Conservation (phyloP, 2,329 filamentous ascomycete species). For the Onygenales sp. region DNA sequence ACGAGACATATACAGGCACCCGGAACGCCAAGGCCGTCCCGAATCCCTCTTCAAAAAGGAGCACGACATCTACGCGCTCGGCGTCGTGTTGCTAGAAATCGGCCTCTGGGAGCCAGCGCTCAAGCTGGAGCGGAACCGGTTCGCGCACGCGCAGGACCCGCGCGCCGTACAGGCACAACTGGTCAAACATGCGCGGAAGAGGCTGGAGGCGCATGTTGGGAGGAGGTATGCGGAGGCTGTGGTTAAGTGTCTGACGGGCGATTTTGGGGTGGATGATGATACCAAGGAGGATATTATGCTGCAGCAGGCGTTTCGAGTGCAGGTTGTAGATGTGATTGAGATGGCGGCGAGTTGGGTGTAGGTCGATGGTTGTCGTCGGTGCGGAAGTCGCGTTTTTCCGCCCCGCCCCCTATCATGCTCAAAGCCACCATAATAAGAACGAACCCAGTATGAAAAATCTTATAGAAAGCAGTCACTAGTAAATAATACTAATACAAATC, state of each 20-base stretch:
- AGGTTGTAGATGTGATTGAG: conserved; percentile 14
- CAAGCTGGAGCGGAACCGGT: neutral
- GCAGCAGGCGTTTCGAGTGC: conserved; percentile 14
- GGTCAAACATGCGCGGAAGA: conserved; percentile 9
- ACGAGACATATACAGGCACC: conserved; percentile 13
- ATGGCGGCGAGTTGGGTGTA: neutral
- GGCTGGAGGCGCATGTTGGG: conserved; percentile 8
- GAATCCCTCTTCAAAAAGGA: conserved; percentile 10
- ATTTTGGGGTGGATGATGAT: conserved; percentile 12
- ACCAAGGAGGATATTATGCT: conserved; percentile 13
- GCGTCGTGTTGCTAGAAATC: conserved; percentile 21
- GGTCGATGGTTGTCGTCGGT: neutral
- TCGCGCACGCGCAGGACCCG: neutral
- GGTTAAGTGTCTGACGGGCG: conserved; percentile 8
- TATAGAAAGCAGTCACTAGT: too few species aligned
- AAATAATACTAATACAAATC: too few species aligned
- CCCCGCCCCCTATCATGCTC: too few species aligned
- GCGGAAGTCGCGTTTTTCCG: too few species aligned
- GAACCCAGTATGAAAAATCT: too few species aligned
- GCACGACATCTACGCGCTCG: conserved; percentile 19
- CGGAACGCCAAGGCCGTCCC: conserved; percentile 12
- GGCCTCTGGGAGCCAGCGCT: conserved; percentile 10
- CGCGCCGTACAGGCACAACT: conserved; percentile 7
- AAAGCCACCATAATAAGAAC: too few species aligned
- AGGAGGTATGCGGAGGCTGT: conserved; percentile 11